Evolutionary conservation across 106 monocot species (phyloP).

Genomic region (Platanthera guangdongensis): DNA sequence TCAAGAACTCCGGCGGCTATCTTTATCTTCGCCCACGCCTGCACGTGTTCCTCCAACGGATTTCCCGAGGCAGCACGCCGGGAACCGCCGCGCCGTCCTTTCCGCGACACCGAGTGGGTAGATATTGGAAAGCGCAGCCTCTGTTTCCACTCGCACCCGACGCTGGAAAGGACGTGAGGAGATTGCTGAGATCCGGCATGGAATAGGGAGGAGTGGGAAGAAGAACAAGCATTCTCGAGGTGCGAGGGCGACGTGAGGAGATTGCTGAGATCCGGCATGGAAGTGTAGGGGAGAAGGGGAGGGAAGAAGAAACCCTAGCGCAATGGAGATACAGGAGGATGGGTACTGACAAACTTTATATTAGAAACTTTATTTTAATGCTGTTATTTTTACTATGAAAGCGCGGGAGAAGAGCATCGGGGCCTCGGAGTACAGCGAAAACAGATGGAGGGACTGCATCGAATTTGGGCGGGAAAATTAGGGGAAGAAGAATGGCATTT

Average conservation of each 20-base stretch:
- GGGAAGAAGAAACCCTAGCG: constrained; percentile 8
- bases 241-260: not conserved
- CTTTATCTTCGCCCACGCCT: constrained; percentile 54
- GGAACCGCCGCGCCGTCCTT: constrained; percentile 8
- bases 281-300: no score
- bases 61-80: constrained; percentile 18
- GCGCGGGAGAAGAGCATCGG: not conserved
- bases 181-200: constrained; percentile 21
- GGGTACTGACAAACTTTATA: not conserved
- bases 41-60: constrained; percentile 47
- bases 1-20: constrained; percentile 26
- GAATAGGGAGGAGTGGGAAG: not conserved
- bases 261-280: constrained; percentile 21
- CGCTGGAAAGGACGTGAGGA: not conserved
- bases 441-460: not conserved
- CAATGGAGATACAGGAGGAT: not conserved
- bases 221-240: not conserved
- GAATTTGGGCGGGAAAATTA: not conserved
- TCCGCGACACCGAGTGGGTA: constrained; percentile 15
- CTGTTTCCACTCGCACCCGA: constrained; percentile 14
- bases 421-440: not conserved
- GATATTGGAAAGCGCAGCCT: constrained; percentile 28
- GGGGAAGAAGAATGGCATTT: no score
- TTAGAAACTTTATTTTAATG: not conserved
- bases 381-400: not conserved